Evolutionary conservation across 495 filamentous ascomycete genomes (phyloP), one percentile per base, ranked within the genome.

Genomic region (Pseudomonodictys pantanalensis): DNA sequence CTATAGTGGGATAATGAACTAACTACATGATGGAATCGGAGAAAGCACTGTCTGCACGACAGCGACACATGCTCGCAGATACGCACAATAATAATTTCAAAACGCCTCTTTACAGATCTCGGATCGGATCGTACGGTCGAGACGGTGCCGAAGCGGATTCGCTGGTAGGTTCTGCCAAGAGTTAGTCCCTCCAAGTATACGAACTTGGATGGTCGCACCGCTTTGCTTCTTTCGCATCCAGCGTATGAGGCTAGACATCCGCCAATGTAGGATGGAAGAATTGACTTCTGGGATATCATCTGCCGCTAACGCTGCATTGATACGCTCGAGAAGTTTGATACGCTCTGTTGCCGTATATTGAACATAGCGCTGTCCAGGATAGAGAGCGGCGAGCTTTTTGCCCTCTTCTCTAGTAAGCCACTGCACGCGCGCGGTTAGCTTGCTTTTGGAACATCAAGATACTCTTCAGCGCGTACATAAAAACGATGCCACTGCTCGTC

Each of bases 401-500:
- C 15, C 38, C 20, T 41, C 38, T 41, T 41, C 38, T 15, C 12
- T 4, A 3, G 38, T 41, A 3, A 41, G 38, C 38, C 38, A 41
- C 38, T 41, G 12, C n/a, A 41, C 12, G 3, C 38, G 15, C 5
- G 38, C 12, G 32, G 32, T 41, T 3, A 41, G 12, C 3, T 4
- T n/a, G 38, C 38, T 15, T n/a, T 41, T 15, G 38, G 15, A n/a
- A 41, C 38, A 41, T 18, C 15, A 4, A n/a, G 32, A 35, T 15
- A 35, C n/a, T 41, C 12, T 4, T 5, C 12, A 41, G 4, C 12
- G 20, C 38, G 15, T 15, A 41, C 38, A 41, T 41, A 41, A 18
- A 41, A 41, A 41, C 38, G 38, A 41, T 41, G 38, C 38, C 38
- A 41, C 20, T 41, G 38, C 38, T 41, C 38, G 38, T 41, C 38